A percentile compares a stretch with the other conserved stretches of the same genome.
Conservation (phyloP, 169 alveolate species). For the Toxoplasma gondii region DNA sequence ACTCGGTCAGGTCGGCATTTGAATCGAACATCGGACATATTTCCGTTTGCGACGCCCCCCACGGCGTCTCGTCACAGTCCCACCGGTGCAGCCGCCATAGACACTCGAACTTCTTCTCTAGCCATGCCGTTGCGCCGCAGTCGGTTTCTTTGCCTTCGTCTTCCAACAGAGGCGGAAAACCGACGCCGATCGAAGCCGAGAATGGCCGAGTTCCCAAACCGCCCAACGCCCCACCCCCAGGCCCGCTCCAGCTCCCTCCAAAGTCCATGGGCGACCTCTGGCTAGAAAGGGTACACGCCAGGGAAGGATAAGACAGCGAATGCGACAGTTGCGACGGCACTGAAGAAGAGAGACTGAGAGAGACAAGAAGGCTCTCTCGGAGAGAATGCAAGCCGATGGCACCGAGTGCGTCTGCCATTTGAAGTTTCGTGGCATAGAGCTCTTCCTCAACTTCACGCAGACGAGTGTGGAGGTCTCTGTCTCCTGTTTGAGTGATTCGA, state of each 20-base stretch:
- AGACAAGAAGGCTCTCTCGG: neutral
- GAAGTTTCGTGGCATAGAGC: neutral
- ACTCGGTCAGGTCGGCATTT: neutral
- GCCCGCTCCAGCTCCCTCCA: neutral
- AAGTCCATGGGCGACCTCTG: neutral
- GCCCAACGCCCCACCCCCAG: neutral
- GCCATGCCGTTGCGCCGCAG: neutral
- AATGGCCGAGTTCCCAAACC: too few species aligned
- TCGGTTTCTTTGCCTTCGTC: too few species aligned
- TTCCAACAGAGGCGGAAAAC: too few species aligned
- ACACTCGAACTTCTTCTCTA: conserved; percentile 40
- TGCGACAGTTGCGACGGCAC: neutral
- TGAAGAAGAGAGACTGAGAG: neutral
- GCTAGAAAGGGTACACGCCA: neutral
- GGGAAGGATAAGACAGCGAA: neutral
- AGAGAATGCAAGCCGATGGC: neutral
- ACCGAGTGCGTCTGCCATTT: neutral
- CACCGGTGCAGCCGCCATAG: conserved; percentile 58
- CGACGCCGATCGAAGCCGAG: too few species aligned
- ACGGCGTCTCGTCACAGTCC: neutral
- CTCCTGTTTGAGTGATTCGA: neutral
- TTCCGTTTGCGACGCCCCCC: too few species aligned
- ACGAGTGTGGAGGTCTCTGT: neutral
- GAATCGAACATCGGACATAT: neutral
- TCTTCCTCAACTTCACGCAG: neutral